These are phyloP conservation scores for Entomortierella beljakovae DNA, from an alignment of 192 early-diverging fungal genomes.

Conservation along the genomic window DNA sequence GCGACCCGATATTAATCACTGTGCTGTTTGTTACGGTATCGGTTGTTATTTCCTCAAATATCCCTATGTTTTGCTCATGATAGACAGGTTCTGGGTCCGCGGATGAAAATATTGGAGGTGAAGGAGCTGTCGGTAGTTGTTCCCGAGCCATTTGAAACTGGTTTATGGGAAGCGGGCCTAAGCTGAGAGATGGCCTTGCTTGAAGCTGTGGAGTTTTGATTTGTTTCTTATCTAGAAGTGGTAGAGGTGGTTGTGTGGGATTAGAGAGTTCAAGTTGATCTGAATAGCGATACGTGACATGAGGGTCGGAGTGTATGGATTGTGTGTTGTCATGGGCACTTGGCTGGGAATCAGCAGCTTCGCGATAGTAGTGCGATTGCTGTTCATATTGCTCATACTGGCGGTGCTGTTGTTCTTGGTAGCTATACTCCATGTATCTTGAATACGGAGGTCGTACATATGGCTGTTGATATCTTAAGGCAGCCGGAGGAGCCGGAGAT, in stretches of 20 bases:
- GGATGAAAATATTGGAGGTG: constrained; percentile 20
- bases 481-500: not conserved
- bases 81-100: constrained; percentile 22
- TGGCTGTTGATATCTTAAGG: constrained; percentile 7
- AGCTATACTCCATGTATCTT: constrained; percentile 10
- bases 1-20: no score
- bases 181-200: constrained; percentile 10
- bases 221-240: not conserved
- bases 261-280: constrained; percentile 14
- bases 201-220: constrained; percentile 28
- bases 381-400: constrained; percentile 34
- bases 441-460: constrained; percentile 13
- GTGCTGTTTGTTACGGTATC: not conserved
- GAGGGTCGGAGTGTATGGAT: not conserved
- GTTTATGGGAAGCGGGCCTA: constrained; percentile 15
- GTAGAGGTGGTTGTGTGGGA: not conserved
- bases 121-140: constrained; percentile 38
- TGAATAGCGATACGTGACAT: constrained; percentile 16
- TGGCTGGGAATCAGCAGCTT: not conserved
- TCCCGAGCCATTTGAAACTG: constrained; percentile 20
- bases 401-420: constrained; percentile 18
- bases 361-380: constrained; percentile 35
- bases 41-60: not conserved
- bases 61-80: no score
- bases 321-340: constrained; percentile 2